A percentile compares a stretch with the other conserved stretches of the same genome.
These are phyloP conservation scores for Plantago ovata DNA, from an alignment of 257 asterid genomes.

Conservation along the genomic window DNA sequence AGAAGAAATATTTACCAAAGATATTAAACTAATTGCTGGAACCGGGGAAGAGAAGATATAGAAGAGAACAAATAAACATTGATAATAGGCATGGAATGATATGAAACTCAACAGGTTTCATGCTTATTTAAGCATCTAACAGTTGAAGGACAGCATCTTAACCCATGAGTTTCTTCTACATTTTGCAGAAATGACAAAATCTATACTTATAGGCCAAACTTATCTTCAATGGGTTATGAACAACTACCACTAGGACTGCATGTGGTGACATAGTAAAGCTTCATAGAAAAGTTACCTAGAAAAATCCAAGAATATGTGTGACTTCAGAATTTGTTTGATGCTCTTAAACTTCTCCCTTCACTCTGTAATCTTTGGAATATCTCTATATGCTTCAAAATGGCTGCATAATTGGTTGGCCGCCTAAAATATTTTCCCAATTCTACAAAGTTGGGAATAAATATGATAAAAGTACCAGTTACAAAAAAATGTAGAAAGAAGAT, in stretches of 20 bases:
- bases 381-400: slow-evolving; percentile 95
- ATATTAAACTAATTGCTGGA: slow-evolving; percentile 7
- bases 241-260: slow-evolving; percentile 6
- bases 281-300: slow-evolving; percentile 60
- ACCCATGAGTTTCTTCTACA: neutral
- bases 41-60: neutral
- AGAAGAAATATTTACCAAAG: slow-evolving; percentile 17
- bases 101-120: slow-evolving; percentile 13
- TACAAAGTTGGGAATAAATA: slow-evolving; percentile 18
- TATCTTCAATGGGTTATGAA: neutral
- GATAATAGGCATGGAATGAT: slow-evolving; percentile 14
- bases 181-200: too few relatives aligned
- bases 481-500: neutral
- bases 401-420: slow-evolving; percentile 97
- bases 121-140: slow-evolving; percentile 15
- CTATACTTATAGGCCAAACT: neutral
- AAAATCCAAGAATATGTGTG: slow-evolving; percentile 91
- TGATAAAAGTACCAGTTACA: slow-evolving; percentile 8
- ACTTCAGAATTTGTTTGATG: slow-evolving; percentile 89
- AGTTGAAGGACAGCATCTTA: slow-evolving; percentile 10
- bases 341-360: slow-evolving; percentile 90
- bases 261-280: slow-evolving; percentile 8
- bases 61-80: slow-evolving; percentile 6
- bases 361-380: slow-evolving; percentile 88
- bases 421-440: slow-evolving; percentile 41